A percentile compares a stretch with the other conserved stretches of the same genome.
These are phyloP conservation scores for Chenopodium formosanum DNA, from an alignment of 148 eudicot species.

Conservation along the genomic window DNA sequence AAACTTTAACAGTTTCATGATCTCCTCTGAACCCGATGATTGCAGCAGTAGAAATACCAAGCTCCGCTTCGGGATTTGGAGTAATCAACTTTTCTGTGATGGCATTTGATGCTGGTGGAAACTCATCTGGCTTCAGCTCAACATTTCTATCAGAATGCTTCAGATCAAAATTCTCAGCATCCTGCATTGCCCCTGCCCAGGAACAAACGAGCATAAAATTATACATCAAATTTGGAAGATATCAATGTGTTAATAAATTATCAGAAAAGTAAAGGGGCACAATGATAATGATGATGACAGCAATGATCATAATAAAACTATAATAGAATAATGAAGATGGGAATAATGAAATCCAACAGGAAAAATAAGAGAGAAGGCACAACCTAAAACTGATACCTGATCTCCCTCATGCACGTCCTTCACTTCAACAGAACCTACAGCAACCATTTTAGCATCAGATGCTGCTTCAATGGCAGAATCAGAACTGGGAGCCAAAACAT, in stretches of 20 bases:
- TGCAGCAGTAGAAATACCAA: constrained; percentile 29
- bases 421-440: constrained; percentile 29
- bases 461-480: constrained; percentile 5
- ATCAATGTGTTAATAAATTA: background rate
- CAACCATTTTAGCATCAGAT: constrained; percentile 20
- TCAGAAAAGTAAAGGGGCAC: background rate
- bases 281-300: background rate
- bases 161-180: constrained; percentile 40
- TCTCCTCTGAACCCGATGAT: constrained; percentile 30
- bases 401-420: constrained; percentile 38
- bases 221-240: constrained; percentile 33
- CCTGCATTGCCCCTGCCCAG: constrained; percentile 95
- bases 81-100: constrained; percentile 14
- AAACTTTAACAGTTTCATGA: constrained; percentile 18
- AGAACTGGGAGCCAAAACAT: constrained; percentile 8
- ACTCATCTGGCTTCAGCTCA: constrained; percentile 32
- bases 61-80: constrained; percentile 22
- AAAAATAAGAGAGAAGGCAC: constrained; percentile 45
- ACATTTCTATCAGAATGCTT: constrained; percentile 35
- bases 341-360: background rate
- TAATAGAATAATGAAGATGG: background rate
- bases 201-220: constrained; percentile 51
- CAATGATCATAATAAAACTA: background rate
- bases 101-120: constrained; percentile 17
- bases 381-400: constrained; percentile 91